These are phyloP conservation scores for Alternaria infectoria DNA, from an alignment of 2,329 filamentous ascomycete genomes.

Conservation along the genomic window DNA sequence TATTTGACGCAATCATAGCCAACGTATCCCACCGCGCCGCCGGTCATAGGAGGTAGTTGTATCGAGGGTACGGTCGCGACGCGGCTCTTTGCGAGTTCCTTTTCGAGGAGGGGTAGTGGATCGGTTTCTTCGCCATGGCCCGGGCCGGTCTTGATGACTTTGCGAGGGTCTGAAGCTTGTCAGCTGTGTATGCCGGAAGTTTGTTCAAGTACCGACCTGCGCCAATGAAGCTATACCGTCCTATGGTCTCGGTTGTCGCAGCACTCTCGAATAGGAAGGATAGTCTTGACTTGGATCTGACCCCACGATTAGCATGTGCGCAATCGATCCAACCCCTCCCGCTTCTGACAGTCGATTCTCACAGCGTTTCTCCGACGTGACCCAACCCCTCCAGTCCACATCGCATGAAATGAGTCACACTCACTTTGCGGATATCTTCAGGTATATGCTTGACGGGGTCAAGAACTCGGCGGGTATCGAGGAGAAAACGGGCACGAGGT, in stretches of 20 bases:
- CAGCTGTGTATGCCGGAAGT: background rate
- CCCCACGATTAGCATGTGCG: conserved; percentile 14
- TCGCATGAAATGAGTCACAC: conserved; percentile 46
- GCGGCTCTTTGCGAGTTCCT: conserved; percentile 77
- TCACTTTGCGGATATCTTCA: conserved; percentile 82
- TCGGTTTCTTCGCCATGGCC: conserved; percentile 85
- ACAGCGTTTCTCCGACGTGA: background rate
- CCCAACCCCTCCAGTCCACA: background rate
- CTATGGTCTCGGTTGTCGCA: conserved; percentile 87
- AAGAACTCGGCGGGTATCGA: conserved; percentile 91
- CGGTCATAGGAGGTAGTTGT: conserved; percentile 82
- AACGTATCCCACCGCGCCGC: conserved; percentile 94
- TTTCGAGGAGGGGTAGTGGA: conserved; percentile 81
- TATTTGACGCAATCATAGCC: conserved; percentile 97
- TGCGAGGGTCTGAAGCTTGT: conserved; percentile 62
- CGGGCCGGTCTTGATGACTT: conserved; percentile 85
- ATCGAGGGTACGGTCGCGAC: conserved; percentile 85
- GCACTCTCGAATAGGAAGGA: conserved; percentile 97
- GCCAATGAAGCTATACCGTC: conserved; percentile 94
- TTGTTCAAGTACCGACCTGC: conserved; percentile 61
- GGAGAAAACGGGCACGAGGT: conserved; percentile 81
- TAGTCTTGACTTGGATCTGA: conserved; percentile 69
- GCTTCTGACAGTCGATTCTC: background rate
- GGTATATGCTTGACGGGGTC: conserved; percentile 92
- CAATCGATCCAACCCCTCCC: background rate